These are phyloP conservation scores for Kurtzmaniella quercitrusa DNA, from an alignment of 1,139 yeast genomes.

Conservation along the genomic window DNA sequence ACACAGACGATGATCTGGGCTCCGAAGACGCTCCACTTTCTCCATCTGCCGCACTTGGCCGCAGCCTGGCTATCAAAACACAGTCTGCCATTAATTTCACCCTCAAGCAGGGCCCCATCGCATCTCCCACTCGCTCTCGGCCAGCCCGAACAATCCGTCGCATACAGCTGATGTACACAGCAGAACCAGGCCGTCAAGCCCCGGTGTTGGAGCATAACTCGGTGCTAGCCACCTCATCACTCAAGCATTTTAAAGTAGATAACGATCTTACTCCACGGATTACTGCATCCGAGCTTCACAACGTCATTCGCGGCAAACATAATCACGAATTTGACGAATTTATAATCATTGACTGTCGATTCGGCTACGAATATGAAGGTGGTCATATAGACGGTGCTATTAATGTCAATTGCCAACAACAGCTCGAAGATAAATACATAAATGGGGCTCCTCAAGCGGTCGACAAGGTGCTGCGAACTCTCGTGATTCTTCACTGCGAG, in stretches of 20 bases:
- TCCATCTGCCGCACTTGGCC: conserved; percentile 6
- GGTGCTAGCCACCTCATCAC: conserved; percentile 34
- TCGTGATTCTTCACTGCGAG: conserved; percentile 89
- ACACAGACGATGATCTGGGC: conserved; percentile 10
- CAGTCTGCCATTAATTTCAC: conserved; percentile 11
- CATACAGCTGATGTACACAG: conserved; percentile 65
- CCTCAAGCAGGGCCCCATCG: conserved; percentile 12
- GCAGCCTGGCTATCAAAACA: conserved; percentile 14
- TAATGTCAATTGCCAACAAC: conserved; percentile 69
- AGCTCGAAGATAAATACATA: conserved; percentile 52
- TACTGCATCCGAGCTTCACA: conserved; percentile 57
- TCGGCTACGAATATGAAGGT: conserved; percentile 86
- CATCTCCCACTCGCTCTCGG: conserved; percentile 7
- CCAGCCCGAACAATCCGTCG: conserved; percentile 38
- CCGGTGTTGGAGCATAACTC: conserved; percentile 34
- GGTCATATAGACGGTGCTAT: conserved; percentile 87
- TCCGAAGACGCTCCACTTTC: neutral
- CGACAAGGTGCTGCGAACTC: conserved; percentile 13
- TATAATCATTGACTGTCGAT: conserved; percentile 79
- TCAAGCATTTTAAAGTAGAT: conserved; percentile 44
- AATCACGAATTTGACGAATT: conserved; percentile 54
- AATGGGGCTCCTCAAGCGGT: conserved; percentile 11
- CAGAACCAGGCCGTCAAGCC: conserved; percentile 32
- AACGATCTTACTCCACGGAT: conserved; percentile 78
- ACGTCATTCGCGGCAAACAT: conserved; percentile 57